phyloP scores from a whole-genome alignment of 179 eudicot species.

The Spinacia oleracea region DNA sequence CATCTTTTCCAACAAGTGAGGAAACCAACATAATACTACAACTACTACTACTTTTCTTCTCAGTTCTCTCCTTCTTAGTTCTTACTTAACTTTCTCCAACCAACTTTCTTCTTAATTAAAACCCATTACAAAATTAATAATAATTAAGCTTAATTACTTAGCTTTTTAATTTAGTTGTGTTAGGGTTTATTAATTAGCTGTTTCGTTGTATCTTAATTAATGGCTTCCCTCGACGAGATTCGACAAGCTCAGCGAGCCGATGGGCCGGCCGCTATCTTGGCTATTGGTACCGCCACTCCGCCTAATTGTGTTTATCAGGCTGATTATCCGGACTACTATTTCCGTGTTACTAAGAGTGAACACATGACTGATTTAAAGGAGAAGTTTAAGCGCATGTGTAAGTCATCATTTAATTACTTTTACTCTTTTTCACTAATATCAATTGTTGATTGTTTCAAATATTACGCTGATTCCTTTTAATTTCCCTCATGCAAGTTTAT shows the following conservation, averaged over 20 bases:
- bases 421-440: not conserved
- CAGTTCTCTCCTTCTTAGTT: not conserved
- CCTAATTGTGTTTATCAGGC: conserved; percentile 23
- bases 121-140: not conserved
- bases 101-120: not conserved
- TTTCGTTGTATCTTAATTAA: too few relatives aligned
- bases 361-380: conserved; percentile 24
- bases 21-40: not conserved
- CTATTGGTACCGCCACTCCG: conserved; percentile 22
- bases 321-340: conserved; percentile 22
- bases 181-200: too few relatives aligned
- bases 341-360: conserved; percentile 21
- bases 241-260: conserved; percentile 21
- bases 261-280: conserved; percentile 17
- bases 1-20: not conserved
- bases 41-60: too few relatives aligned
- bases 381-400: conserved; percentile 25
- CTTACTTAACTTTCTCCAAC: not conserved
- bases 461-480: not conserved
- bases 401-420: not conserved
- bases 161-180: too few relatives aligned
- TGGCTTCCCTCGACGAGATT: conserved; percentile 14
- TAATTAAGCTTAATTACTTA: not conserved
- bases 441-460: too few relatives aligned
- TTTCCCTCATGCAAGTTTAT: not conserved